Evolutionary conservation across 1,139 yeast species (phyloP), one percentile per base, ranked within the genome.

Genomic region (Saccharomyces pastorianus): DNA sequence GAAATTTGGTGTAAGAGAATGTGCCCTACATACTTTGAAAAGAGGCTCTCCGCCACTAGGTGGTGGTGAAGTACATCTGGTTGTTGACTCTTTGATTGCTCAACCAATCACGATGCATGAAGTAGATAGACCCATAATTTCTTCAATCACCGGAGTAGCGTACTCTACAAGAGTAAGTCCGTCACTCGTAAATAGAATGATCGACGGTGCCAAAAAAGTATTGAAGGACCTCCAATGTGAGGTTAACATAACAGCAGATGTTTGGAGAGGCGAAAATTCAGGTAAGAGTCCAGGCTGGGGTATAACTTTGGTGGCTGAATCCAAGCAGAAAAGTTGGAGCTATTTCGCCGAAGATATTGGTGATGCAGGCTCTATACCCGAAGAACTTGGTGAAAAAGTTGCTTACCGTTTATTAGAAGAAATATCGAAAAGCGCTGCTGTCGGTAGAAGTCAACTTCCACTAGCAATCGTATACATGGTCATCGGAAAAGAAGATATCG

Each of bases 221-320:
- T 77, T 93, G 58, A 81, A 81, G 63, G 80, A 83, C 11, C 84
- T 95, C 0, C 89, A 89, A 1, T 87, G 93, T 56, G 98, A 91
- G 66, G 96, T 95, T 1, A 88, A 88, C 70, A 89, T 93, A 57
- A 88, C 96, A 26, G 95, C 98, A 1, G 99, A 95, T 72, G 98
- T 88, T 17, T 91, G 98, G 84, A 80, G 96, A 68, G 99, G 99
- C 44, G 97, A 88, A 57, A 93, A 88, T 66, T 81, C 96, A 4
- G 99, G 99, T 29, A 85, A 86, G 61, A 86, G 96, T 53, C 99
- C 99, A 1, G 99, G 99, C 0, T 93, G 89, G 73, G 99, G 99
- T 23, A 76, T 91, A 11, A 85, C 96, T 0, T 74, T 95, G 50
- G 96, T 91, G 17, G 96, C 96, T 0, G 98, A 95, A 68, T 87